A percentile compares a stretch with the other conserved stretches of the same genome.
These are phyloP conservation scores for Tricladium varicosporioides DNA, from an alignment of 2,329 filamentous ascomycete genomes.

Conservation along the genomic window DNA sequence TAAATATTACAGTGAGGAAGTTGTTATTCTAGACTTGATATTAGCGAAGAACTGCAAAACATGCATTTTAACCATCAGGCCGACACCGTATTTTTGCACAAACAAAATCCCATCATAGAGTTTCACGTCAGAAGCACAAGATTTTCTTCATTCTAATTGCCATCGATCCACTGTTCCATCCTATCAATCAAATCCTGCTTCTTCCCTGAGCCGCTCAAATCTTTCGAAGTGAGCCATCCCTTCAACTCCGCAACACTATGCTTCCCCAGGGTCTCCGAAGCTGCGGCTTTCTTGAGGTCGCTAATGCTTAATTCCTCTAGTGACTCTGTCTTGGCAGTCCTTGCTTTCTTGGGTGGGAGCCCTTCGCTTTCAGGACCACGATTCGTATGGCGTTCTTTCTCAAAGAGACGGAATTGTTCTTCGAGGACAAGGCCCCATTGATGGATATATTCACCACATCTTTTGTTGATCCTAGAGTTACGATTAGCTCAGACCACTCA, in stretches of 20 bases:
- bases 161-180: conserved; percentile 27
- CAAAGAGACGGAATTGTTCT: conserved; percentile 34
- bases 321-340: conserved; percentile 12
- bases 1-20: no score
- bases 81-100: no score
- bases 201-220: conserved; percentile 23
- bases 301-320: conserved; percentile 19
- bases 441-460: conserved; percentile 74
- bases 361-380: conserved; percentile 46
- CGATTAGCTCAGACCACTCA: not conserved
- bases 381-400: conserved; percentile 37
- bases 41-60: no score
- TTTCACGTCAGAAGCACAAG: not conserved
- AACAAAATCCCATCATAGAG: no score
- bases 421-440: conserved; percentile 74
- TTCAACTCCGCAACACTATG: conserved; percentile 27
- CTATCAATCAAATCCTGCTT: conserved; percentile 28
- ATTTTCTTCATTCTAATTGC: conserved; percentile 11
- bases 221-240: conserved; percentile 21
- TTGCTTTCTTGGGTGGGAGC: conserved; percentile 18
- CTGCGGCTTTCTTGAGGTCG: conserved; percentile 23
- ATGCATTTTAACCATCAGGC: no score
- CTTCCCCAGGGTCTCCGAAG: conserved; percentile 14
- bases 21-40: no score
- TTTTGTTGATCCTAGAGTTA: conserved; percentile 71